These are phyloP conservation scores for Kandelia obovata DNA, from an alignment of 345 rosid genomes.

Conservation along the genomic window DNA sequence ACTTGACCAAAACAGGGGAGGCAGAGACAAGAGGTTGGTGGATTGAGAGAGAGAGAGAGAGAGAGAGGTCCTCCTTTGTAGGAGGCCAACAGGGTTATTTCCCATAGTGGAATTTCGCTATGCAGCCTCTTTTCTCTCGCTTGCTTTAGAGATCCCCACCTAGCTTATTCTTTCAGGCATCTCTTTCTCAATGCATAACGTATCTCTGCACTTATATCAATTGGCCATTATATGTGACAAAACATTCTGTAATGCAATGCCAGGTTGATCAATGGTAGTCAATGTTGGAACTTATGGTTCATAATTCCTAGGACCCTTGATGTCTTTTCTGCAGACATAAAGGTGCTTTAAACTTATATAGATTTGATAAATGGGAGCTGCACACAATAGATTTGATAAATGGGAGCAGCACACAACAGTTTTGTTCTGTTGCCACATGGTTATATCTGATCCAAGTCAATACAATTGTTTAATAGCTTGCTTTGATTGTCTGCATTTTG, in stretches of 20 bases:
- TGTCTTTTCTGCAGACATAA: not conserved
- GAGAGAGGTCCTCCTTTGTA: conserved; percentile 33
- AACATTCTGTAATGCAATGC: not conserved
- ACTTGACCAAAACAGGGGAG: conserved; percentile 25
- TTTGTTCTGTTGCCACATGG: not conserved
- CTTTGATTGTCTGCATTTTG: conserved; percentile 4
- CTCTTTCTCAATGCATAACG: not conserved
- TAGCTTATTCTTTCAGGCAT: conserved; percentile 38
- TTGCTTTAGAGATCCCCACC: conserved; percentile 37
- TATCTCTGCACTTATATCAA: not conserved
- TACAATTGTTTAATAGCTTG: not conserved
- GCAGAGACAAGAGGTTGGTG: conserved; percentile 18
- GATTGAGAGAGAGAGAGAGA: conserved; percentile 11
- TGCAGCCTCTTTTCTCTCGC: conserved; percentile 30
- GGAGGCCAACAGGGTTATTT: conserved; percentile 27
- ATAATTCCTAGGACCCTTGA: not conserved
- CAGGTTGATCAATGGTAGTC: not conserved
- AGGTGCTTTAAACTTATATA: not conserved
- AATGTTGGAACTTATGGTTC: not conserved
- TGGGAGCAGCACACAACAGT: no score
- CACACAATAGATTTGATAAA: no score
- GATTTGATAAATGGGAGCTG: no score
- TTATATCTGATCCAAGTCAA: not conserved
- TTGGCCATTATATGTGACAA: not conserved
- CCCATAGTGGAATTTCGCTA: conserved; percentile 34